phyloP scores from a whole-genome alignment of 2,329 filamentous ascomycete genomes.

The Paecilomyces fulvus region DNA sequence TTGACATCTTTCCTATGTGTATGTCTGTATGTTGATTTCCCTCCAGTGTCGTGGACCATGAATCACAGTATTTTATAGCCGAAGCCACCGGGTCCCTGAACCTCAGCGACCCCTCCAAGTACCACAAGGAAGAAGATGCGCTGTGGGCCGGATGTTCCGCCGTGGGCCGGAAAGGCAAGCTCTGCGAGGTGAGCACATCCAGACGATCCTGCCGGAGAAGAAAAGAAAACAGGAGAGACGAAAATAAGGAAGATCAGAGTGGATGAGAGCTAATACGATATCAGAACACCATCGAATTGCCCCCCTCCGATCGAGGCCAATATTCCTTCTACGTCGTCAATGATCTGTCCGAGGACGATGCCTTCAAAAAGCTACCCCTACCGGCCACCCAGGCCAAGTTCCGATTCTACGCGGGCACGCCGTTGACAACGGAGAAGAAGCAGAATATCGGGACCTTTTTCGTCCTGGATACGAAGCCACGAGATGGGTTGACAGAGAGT shows the following conservation, averaged over 20 bases:
- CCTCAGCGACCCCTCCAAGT: constrained; percentile 24
- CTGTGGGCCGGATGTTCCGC: constrained; percentile 24
- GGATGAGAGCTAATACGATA: not conserved
- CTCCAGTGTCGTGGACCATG: constrained; percentile 37
- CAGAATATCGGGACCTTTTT: constrained; percentile 54
- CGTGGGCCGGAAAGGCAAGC: constrained; percentile 22
- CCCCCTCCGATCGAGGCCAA: constrained; percentile 15
- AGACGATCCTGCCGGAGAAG: not conserved
- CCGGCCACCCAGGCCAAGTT: constrained; percentile 26
- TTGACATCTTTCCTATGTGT: not conserved
- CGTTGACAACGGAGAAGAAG: constrained; percentile 50
- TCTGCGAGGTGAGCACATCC: constrained; percentile 24
- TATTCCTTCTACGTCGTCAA: constrained; percentile 26
- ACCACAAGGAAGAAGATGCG: constrained; percentile 21
- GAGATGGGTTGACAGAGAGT: constrained; percentile 34
- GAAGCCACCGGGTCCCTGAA: constrained; percentile 39
- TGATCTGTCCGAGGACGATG: constrained; percentile 31
- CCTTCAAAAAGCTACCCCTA: constrained; percentile 28
- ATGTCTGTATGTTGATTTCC: constrained; percentile 1
- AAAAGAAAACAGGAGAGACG: not conserved
- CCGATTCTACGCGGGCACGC: constrained; percentile 52
- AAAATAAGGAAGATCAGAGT: not conserved
- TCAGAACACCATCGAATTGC: constrained; percentile 28
- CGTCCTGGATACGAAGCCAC: constrained; percentile 50
- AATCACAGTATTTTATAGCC: constrained; percentile 43